A percentile compares a stretch with the other conserved stretches of the same genome.
phyloP scores from a whole-genome alignment of 106 monocot genomes.

The Acorus gramineus region DNA sequence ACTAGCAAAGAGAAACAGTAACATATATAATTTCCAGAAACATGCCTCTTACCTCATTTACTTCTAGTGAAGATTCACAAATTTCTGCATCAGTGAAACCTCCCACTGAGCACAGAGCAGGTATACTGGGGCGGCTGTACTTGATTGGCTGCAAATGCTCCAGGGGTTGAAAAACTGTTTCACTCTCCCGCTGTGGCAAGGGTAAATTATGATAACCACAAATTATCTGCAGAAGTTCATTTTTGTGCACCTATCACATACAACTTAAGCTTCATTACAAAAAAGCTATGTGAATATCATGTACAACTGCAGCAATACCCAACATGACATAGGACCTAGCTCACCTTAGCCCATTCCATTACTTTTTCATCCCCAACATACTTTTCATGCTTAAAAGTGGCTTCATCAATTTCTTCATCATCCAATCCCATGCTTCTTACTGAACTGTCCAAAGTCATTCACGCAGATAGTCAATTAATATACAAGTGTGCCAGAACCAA shows the following conservation, averaged over 20 bases:
- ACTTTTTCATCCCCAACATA: conserved; percentile 69
- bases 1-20: neutral
- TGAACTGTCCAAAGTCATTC: conserved; percentile 79
- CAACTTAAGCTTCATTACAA: conserved; percentile 3
- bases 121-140: conserved; percentile 45
- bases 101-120: conserved; percentile 32
- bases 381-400: conserved; percentile 40
- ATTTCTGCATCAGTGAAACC: conserved; percentile 21
- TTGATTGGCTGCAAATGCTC: conserved; percentile 87
- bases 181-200: conserved; percentile 55
- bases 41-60: conserved; percentile 46
- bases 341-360: conserved; percentile 94
- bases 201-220: conserved; percentile 83
- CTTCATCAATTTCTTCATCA: conserved; percentile 54
- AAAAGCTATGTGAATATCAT: neutral
- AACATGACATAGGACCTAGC: neutral
- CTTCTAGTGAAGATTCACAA: conserved; percentile 22
- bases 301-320: neutral
- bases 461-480: conserved; percentile 7
- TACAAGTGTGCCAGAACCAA: neutral
- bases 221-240: conserved; percentile 78
- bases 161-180: conserved; percentile 80
- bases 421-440: conserved; percentile 67
- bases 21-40: neutral
- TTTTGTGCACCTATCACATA: conserved; percentile 52